Base-by-base conservation (phyloP, 2,329 filamentous ascomycete genomes). In the Elsinoe fawcettii region DNA sequence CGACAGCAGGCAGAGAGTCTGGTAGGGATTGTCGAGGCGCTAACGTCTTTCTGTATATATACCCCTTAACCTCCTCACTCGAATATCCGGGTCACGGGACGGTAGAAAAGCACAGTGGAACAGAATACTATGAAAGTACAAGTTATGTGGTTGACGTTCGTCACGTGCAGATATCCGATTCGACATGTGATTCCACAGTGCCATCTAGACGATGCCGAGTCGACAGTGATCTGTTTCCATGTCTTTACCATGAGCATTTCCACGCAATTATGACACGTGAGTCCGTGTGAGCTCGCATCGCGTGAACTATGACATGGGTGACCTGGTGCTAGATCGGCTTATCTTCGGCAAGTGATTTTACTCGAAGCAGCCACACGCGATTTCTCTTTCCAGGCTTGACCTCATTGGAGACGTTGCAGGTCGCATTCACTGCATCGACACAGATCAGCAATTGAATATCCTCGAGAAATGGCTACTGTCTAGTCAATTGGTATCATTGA, bases 401-500 rank as follows among this genome's bases (percentile, higher is more conserved):
- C 20, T 30, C 53, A 55, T 54, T 54, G 51, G 30, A 43, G 53
- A 44, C 53, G 53, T 55, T 43, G 39, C 39, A 25, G 20, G 20
- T 23, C 20, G 36, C 27, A 55, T 43, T 36, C 18, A 43, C 54
- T 37, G 54, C 41, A 56, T 47, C 54, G n/a, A 34, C 23, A 47
- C 25, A 37, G 54, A 36, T 56, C 54, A 56, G 30, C 22, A 56
- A 20, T 47, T 37, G 49, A 53, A 14, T 53, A 18, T 34, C 18
- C 30, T 34, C 49, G 36, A 37, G 54, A 27, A 25, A 56, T 56
- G 54, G 54, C 54, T 56, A 47, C 41, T 16, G 43, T 56, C 39
- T 56, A 56, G 54, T 27, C 36, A 43, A 43, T 56, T 47, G 23
- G 41, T 37, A 56, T 47, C 54, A 46, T 47, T 25, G 30, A 56